Conservation (phyloP, 306 rosid genomes). For the Calophaca sinica region DNA sequence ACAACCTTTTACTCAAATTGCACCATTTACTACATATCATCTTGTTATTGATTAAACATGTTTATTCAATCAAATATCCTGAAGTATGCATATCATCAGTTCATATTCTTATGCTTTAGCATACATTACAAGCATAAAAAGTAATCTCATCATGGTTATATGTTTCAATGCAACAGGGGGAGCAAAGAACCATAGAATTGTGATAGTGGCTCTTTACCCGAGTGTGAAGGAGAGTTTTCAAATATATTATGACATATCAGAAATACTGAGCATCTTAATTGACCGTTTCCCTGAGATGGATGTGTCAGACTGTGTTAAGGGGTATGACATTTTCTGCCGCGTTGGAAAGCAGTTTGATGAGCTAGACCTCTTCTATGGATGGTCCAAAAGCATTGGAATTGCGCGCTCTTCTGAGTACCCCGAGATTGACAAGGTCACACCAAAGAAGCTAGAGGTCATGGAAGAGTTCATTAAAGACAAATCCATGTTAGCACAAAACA, state of each 20-base stretch:
- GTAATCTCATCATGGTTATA: slow-evolving; percentile 35
- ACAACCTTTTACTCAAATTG: background rate
- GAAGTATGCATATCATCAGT: background rate
- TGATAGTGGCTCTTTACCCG: slow-evolving; percentile 77
- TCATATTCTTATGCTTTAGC: slow-evolving; percentile 18
- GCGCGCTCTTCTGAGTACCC: slow-evolving; percentile 91
- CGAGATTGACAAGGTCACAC: slow-evolving; percentile 73
- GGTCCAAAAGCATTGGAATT: slow-evolving; percentile 73
- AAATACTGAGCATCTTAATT: slow-evolving; percentile 58
- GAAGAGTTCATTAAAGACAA: slow-evolving; percentile 78
- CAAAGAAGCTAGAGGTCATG: slow-evolving; percentile 78
- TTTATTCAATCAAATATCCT: slow-evolving; percentile 8
- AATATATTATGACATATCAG: slow-evolving; percentile 71
- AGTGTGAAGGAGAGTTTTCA: slow-evolving; percentile 83
- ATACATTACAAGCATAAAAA: slow-evolving; percentile 13
- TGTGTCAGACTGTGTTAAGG: slow-evolving; percentile 60
- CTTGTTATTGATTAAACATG: background rate
- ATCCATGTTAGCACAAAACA: slow-evolving; percentile 50
- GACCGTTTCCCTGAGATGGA: slow-evolving; percentile 78
- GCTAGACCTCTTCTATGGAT: slow-evolving; percentile 69
- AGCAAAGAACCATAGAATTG: slow-evolving; percentile 74
- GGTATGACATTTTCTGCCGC: slow-evolving; percentile 77
- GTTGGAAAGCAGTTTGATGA: slow-evolving; percentile 87
- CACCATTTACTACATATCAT: background rate
- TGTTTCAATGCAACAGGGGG: slow-evolving; percentile 60